Evolutionary conservation across 176 grass and related monocot genomes (phyloP), one percentile per base, ranked within the genome.

Genomic region (Oryza longistaminata): DNA sequence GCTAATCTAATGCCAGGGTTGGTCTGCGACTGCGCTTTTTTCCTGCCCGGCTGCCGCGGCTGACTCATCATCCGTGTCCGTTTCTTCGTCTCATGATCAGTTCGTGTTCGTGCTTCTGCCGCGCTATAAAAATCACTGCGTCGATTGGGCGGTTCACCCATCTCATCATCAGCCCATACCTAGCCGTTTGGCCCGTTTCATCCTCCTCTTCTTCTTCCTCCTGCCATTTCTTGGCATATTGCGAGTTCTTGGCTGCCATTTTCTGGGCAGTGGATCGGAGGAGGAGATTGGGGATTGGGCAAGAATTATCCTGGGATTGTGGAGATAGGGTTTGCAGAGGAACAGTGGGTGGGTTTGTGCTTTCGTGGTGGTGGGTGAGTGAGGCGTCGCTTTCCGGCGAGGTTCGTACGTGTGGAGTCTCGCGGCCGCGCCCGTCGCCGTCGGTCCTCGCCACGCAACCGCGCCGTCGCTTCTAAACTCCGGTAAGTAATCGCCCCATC

Each of bases 41-140:
- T 62, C 75, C 3, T 9, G 43, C 1, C 64, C 43, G 46, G 78
- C 5, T 58, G 53, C 53, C 17, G 5, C 17, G 5, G 53, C 17
- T 58, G 17, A 58, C 53, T 50, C 77, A 35, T 42, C 16, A 3
- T 17, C 17, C 9, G 9, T 11, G 35, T 66, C 45, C 31, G 25
- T 46, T 74, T 50, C 86, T 74, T 33, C 35, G 7, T 16, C 19
- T 55, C 53, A 75, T 15, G 77, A 31, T 66, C 10, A 11, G 4
- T 45, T 74, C 58, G 5, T 52, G 70, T 67, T 31, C 29, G 29
- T 31, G 29, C 29, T 31, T 70, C 9, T 4, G 0, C 40, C 0
- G 27, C 78, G 27, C 78, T 90, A 90, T 90, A 89, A 89, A 89
- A 90, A 78, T 46, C 67, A 17, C 42, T 12, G 39, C 71, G 34